Evolutionary conservation across 257 asterid genomes (phyloP), one percentile per base, ranked within the genome.

Genomic region (Nicotiana paniculata): DNA sequence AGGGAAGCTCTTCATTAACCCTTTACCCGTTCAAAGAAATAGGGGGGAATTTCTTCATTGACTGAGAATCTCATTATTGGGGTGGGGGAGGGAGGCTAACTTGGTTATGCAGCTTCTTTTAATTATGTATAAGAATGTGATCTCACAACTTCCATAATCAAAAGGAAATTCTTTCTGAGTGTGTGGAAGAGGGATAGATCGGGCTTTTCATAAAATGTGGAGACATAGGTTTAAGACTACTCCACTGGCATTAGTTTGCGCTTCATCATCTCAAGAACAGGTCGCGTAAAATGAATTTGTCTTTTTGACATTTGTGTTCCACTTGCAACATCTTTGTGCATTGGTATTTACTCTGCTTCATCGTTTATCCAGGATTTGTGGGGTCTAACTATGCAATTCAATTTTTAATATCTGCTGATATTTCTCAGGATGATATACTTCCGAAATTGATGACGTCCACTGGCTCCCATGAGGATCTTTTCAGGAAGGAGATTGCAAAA

Each of bases 401-500:
- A 75, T 17, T 51, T 75, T 51, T 53, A 15, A 0, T 28, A 8
- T 26, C 62, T 74, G 9, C 28, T 75, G 63, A 51, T 81, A 84
- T 86, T 86, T 79, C 70, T 68, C 91, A 96, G 99, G 99, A 96
- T 90, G 97, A 96, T 86, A 93, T 96, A 83, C 88, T 96, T 54
- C 98, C 98, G 63, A 96, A 94, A 87, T 88, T 94, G 92, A 96
- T 96, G 99, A 81, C 98, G 17, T 90, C 85, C 76, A 84, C 91
- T 64, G 98, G 98, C 75, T 96, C 99, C 59, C 92, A 91, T 4
- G 99, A 96, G 88, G 98, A 96, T 90, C 97, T 96, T 77, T 96
- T 92, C 81, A 90, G 95, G 85, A 94, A 94, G 93, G 99, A 96
- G 91, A 93, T 96, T 75, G 90, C 93, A 9, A 96, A 96, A 85